These are phyloP conservation scores for Shiraia bambusicola DNA, from an alignment of 2,329 filamentous ascomycete genomes.

Conservation along the genomic window DNA sequence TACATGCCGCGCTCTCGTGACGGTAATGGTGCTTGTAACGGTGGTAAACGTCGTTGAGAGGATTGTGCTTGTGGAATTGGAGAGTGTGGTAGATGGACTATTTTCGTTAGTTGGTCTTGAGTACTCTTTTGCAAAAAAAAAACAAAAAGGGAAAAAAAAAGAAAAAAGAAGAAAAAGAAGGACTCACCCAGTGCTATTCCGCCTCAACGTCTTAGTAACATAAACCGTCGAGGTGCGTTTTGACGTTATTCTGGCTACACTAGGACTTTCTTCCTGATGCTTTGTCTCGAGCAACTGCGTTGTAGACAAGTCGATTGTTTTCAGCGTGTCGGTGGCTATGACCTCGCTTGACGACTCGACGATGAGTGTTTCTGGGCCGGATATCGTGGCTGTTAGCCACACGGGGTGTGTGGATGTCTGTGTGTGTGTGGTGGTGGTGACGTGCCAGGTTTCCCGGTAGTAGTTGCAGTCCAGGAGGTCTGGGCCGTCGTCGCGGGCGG, in stretches of 20 bases:
- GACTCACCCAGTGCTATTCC: too few species aligned
- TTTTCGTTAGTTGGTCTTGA: too few species aligned
- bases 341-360: slow-evolving; percentile 43
- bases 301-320: slow-evolving; percentile 44
- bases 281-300: slow-evolving; percentile 42
- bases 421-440: slow-evolving; percentile 42
- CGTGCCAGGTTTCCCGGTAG: slow-evolving; percentile 47
- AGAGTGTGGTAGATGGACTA: too few species aligned
- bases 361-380: slow-evolving; percentile 35
- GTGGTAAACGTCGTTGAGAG: too few species aligned
- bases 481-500: slow-evolving; percentile 33
- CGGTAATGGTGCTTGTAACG: too few species aligned
- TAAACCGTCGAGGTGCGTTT: slow-evolving; percentile 19
- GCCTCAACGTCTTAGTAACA: slow-evolving; percentile 27
- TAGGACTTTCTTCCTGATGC: slow-evolving; percentile 39
- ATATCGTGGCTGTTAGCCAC: slow-evolving; percentile 45
- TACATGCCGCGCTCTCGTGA: too few species aligned
- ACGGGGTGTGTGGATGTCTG: slow-evolving; percentile 40
- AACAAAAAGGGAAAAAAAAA: too few species aligned
- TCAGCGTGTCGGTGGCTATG: slow-evolving; percentile 43
- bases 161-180: too few species aligned
- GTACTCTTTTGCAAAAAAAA: too few species aligned
- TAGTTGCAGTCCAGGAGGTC: slow-evolving; percentile 42
- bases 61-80: too few species aligned
- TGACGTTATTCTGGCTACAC: slow-evolving; percentile 18